A percentile compares a stretch with the other conserved stretches of the same genome.
These are phyloP conservation scores for Beta vulgaris DNA, from an alignment of 148 eudicot genomes.

Conservation along the genomic window DNA sequence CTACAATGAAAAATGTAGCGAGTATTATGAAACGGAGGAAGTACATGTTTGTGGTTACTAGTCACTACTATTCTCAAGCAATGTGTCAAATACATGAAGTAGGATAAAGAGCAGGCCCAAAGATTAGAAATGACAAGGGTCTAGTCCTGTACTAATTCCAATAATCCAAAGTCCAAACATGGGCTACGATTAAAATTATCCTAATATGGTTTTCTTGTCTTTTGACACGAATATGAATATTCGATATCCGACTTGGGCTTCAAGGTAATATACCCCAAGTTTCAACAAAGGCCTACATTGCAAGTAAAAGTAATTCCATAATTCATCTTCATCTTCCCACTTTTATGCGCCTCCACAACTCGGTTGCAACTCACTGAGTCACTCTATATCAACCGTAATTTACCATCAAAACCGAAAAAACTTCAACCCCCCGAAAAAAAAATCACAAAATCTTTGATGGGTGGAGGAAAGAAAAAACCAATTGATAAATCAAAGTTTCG, in stretches of 20 bases:
- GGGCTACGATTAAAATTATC: no score
- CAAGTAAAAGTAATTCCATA: background rate
- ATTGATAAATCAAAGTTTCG: constrained; percentile 38
- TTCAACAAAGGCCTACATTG: background rate
- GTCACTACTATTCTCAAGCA: no score
- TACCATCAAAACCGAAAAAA: no score
- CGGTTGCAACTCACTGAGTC: constrained; percentile 7
- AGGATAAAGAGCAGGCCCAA: background rate
- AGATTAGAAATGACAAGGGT: no score
- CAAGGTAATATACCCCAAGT: background rate
- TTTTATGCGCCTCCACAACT: background rate
- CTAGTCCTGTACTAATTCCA: no score
- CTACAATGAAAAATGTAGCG: no score
- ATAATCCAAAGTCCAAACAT: no score
- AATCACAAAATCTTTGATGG: constrained; percentile 20
- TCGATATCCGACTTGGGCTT: constrained; percentile 20
- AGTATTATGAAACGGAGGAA: no score
- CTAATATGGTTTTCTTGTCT: background rate
- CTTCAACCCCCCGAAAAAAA: no score
- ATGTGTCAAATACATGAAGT: no score
- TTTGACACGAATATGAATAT: background rate
- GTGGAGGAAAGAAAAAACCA: constrained; percentile 46
- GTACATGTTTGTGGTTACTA: no score
- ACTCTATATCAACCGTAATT: background rate
- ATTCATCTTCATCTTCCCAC: background rate